Percentiles rank a stretch among this genome's conserved stretches.
phyloP scores from a whole-genome alignment of 371 early-diverging fungal species.

The Mucor plumbeus region DNA sequence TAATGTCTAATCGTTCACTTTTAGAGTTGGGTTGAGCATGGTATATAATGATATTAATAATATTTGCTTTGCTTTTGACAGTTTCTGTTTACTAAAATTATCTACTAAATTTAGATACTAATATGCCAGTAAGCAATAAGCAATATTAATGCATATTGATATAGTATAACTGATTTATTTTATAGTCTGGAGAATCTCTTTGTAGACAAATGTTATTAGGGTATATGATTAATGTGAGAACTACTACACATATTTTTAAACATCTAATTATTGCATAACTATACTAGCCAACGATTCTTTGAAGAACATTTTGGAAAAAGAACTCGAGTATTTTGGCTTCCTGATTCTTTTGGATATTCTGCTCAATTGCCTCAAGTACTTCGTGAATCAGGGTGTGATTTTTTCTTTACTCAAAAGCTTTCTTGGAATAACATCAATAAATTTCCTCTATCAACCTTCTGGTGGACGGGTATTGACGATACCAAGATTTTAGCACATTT shows the following conservation, averaged over 20 bases:
- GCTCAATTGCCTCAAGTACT: slow-evolving; percentile 90
- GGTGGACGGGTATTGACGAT: slow-evolving; percentile 81
- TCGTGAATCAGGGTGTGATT: slow-evolving; percentile 79
- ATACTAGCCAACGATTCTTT: slow-evolving; percentile 77
- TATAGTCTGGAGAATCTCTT: slow-evolving; percentile 87
- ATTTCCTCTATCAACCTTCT: slow-evolving; percentile 95
- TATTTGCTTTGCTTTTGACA: too few relatives aligned
- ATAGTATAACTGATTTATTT: background rate
- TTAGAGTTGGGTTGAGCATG: slow-evolving; percentile 61
- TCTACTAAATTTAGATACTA: slow-evolving; percentile 77
- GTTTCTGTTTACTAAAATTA: too few relatives aligned
- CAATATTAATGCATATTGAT: too few relatives aligned
- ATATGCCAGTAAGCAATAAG: slow-evolving; percentile 72
- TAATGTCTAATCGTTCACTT: background rate
- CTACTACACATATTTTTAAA: too few relatives aligned
- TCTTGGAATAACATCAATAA: slow-evolving; percentile 99
- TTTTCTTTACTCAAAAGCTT: slow-evolving; percentile 97
- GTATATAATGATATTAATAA: slow-evolving; percentile 22
- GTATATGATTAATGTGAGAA: slow-evolving; percentile 11
- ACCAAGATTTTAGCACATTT: slow-evolving; percentile 81
- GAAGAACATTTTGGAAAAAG: slow-evolving; percentile 84
- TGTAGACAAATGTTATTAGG: slow-evolving; percentile 92
- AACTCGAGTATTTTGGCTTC: slow-evolving; percentile 92
- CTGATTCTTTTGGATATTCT: slow-evolving; percentile 88
- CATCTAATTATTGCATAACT: background rate